Base-by-base conservation (phyloP, 108 stramenopile genomes). In the Fragilaria radians region DNA sequence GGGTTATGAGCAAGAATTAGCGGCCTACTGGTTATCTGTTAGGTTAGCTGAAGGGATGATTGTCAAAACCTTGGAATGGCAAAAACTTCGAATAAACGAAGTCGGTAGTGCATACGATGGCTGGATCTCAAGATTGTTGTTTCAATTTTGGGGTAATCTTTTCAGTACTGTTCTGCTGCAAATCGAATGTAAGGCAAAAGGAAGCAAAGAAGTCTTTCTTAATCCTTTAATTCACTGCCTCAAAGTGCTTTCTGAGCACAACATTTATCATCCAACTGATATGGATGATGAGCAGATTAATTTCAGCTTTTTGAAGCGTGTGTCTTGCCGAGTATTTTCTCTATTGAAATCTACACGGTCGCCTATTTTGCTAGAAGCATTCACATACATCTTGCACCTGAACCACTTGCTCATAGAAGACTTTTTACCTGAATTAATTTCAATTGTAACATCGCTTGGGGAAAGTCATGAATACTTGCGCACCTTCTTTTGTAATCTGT, bases 231-330 rank as follows among this genome's bases (percentile, higher is more conserved):
- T 61, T 0, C 28, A 66, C 31, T 68, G 70, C 30, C 30, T 87
- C 5, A 28, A 59, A 1, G 21, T 77, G 17, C 51, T 90, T 7
- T 54, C 87, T 26, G 55, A 73, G 27, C 63, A 81, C 36, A 80
- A 90, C 65, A 74, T 71, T 9, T 90, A 90, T 56, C 72, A 71
- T 5, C 77, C 89, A 26, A 77, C 89, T 1, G 70, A 76, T 47
- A 67, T 65, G 27, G 83, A 83, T 73, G 59, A 62, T 0, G 67
- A 76, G 5, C 76, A 69, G 29, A 32, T 56, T 22, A 56, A 77
- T 27, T 59, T 81, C 24, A 18, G 62, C 1, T 86, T 78, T 58
- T 70, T 89, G 25, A 48, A 76, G 19, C 17, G 51, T 34, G 54
- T 86, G 22, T 59, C 70, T 0, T 50, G 54, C 32, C 48, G 59